Evolutionary conservation across 139 green algal species (phyloP).

Genomic region (Dunaliella sp.): DNA sequence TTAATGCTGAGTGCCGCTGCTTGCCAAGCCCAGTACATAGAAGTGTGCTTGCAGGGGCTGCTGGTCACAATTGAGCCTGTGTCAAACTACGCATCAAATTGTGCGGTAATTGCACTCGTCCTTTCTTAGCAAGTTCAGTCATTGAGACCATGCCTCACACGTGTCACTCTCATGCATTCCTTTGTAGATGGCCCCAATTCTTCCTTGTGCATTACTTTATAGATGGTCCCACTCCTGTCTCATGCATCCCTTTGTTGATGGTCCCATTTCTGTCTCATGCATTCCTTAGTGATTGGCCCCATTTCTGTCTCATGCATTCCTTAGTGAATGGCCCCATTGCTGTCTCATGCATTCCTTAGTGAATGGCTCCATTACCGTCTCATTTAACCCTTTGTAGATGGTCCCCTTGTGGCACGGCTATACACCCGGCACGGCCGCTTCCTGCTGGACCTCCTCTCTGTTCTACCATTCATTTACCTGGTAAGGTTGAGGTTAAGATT

Average conservation of each 20-base stretch:
- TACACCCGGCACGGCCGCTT: slow-evolving; percentile 18
- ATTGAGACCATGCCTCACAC: too few species aligned
- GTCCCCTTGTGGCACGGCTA: neutral
- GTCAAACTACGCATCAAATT: too few species aligned
- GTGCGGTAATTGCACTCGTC: too few species aligned
- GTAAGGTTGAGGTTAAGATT: too few species aligned
- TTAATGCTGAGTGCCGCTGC: too few species aligned
- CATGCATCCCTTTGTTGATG: neutral
- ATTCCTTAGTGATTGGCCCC: neutral
- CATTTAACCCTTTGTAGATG: neutral
- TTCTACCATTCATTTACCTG: slow-evolving; percentile 19
- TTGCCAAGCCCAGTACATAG: too few species aligned
- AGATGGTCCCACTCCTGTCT: neutral
- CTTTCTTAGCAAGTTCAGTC: too few species aligned
- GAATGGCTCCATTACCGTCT: neutral
- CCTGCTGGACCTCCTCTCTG: slow-evolving; percentile 17
- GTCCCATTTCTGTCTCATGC: neutral
- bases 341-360: neutral
- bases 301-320: neutral
- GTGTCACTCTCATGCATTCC: neutral
- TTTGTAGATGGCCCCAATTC: neutral
- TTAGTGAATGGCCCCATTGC: neutral
- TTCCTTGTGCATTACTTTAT: neutral
- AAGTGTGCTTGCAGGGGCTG: too few species aligned
- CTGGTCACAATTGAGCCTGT: too few species aligned